A percentile compares a stretch with the other conserved stretches of the same genome.
Conservation (phyloP, 1,139 yeast genomes). For the Nakaseomyces nivariensis region DNA sequence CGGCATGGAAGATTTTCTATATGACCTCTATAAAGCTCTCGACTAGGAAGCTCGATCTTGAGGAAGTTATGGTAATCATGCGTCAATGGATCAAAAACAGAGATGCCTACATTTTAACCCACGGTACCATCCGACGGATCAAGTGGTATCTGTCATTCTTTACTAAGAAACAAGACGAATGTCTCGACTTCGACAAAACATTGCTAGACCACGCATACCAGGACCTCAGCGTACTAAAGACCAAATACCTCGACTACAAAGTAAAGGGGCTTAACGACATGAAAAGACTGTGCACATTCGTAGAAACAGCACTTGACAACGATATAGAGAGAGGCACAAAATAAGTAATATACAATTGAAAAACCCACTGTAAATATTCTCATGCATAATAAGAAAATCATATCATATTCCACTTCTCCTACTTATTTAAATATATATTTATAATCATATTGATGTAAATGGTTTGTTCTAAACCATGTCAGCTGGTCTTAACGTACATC, state of each 20-base stretch:
- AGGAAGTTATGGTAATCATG: slow-evolving; percentile 11
- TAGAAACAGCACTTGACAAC: slow-evolving; percentile 10
- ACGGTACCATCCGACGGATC: slow-evolving; percentile 13
- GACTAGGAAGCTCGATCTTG: slow-evolving; percentile 12
- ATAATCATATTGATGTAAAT: too few relatives aligned
- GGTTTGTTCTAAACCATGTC: too few relatives aligned
- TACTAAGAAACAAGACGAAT: slow-evolving; percentile 6
- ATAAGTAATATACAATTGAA: background rate
- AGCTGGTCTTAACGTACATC: too few relatives aligned
- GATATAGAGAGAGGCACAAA: slow-evolving; percentile 5
- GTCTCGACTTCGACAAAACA: slow-evolving; percentile 4
- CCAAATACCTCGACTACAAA: slow-evolving; percentile 11
- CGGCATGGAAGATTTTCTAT: slow-evolving; percentile 18
- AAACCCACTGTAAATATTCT: background rate
- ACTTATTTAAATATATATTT: too few relatives aligned
- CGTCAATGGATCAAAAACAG: slow-evolving; percentile 19
- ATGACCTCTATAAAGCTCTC: slow-evolving; percentile 15
- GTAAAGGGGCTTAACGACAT: slow-evolving; percentile 16
- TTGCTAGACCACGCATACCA: slow-evolving; percentile 5
- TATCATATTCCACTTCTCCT: too few relatives aligned
- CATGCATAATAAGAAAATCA: too few relatives aligned
- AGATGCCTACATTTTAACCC: slow-evolving; percentile 13
- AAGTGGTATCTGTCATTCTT: slow-evolving; percentile 14
- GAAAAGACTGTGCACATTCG: slow-evolving; percentile 9
- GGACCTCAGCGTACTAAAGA: slow-evolving; percentile 9